Conservation (phyloP, 2,329 filamentous ascomycete genomes). For the Talaromyces sp. region DNA sequence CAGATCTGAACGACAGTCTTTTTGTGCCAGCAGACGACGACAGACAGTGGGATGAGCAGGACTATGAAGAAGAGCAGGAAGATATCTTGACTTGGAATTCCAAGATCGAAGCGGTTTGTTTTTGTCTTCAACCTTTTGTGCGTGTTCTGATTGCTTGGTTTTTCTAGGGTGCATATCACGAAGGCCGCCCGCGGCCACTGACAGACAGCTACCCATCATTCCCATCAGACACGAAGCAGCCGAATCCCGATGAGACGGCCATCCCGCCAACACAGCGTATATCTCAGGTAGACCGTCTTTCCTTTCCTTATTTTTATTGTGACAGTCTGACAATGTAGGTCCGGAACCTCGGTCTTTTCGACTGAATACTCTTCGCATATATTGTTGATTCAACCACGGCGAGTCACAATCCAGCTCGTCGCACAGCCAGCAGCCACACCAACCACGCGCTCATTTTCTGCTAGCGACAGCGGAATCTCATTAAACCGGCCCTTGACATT, state of each 20-base stretch:
- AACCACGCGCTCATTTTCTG: conserved; percentile 44
- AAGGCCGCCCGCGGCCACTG: conserved; percentile 8
- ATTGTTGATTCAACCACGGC: background rate
- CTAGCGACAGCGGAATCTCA: conserved; percentile 52
- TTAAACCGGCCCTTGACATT: conserved; percentile 68
- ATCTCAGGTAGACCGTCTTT: conserved; percentile 35
- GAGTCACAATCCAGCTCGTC: conserved; percentile 68
- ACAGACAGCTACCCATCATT: conserved; percentile 6
- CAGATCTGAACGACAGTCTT: conserved; percentile 53
- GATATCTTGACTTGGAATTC: conserved; percentile 60
- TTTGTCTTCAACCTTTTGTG: background rate
- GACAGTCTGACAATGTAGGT: conserved; percentile 24
- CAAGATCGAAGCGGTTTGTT: conserved; percentile 44
- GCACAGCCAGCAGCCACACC: conserved; percentile 80
- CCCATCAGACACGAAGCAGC: conserved; percentile 9
- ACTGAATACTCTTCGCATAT: conserved; percentile 22
- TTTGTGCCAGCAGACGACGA: conserved; percentile 60
- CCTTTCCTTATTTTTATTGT: background rate
- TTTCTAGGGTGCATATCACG: conserved; percentile 10
- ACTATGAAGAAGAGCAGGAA: conserved; percentile 47
- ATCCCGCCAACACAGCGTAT: conserved; percentile 46
- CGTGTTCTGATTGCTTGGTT: background rate
- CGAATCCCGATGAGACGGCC: conserved; percentile 27
- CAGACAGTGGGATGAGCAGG: conserved; percentile 55
- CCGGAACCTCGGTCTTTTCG: conserved; percentile 38